Percentiles rank a stretch among this genome's conserved stretches.
These are phyloP conservation scores for Cryptococcus sp. DNA, from an alignment of 1,284 basidiomycete species.

Conservation along the genomic window DNA sequence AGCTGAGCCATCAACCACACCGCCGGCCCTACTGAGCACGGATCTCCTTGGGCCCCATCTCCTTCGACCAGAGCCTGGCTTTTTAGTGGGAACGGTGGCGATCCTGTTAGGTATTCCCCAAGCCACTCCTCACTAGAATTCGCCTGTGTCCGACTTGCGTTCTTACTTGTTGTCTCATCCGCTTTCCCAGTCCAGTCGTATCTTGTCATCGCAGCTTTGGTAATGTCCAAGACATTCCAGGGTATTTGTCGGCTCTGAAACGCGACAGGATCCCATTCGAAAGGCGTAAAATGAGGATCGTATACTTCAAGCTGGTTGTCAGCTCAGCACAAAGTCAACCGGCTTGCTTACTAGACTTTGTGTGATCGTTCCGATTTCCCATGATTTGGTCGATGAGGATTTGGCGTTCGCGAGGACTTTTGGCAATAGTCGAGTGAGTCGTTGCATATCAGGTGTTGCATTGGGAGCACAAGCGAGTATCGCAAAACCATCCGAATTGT, in stretches of 20 bases:
- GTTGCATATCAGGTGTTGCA: not conserved
- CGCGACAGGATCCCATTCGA: conserved; percentile 12
- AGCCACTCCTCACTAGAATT: conserved; percentile 7
- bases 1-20: conserved; percentile 25
- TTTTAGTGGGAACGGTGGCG: conserved; percentile 7
- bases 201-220: conserved; percentile 3
- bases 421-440: conserved; percentile 11
- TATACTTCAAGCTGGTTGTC: conserved; percentile 32
- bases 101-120: not conserved
- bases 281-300: conserved; percentile 21
- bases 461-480: not conserved
- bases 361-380: conserved; percentile 32
- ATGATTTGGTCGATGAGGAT: conserved; percentile 20
- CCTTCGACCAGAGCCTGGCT: conserved; percentile 20
- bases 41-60: conserved; percentile 30
- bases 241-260: conserved; percentile 7
- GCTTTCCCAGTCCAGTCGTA: conserved; percentile 20
- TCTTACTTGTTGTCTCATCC: not conserved
- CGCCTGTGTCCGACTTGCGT: not conserved
- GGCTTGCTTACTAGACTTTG: too few relatives aligned
- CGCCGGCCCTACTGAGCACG: conserved; percentile 19
- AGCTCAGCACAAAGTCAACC: too few relatives aligned
- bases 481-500: too few relatives aligned
- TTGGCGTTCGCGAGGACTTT: conserved; percentile 18
- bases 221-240: conserved; percentile 7